phyloP scores from a whole-genome alignment of 1,284 basidiomycete genomes.

The Pseudozyma sp. region DNA sequence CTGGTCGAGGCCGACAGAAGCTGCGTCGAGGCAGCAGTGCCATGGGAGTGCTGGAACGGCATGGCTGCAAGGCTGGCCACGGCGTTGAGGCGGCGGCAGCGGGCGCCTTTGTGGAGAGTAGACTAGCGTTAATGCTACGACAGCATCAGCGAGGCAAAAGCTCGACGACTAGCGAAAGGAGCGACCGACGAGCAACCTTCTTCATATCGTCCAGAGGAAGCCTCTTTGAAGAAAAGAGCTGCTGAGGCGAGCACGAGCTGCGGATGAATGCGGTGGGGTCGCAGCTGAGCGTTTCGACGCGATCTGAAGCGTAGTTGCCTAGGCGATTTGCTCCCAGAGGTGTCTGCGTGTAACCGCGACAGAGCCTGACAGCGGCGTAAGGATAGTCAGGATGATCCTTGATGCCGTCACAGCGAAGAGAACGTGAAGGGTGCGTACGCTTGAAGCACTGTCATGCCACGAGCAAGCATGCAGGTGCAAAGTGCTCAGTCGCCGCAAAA shows the following conservation, averaged over 20 bases:
- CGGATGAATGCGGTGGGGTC: too few species aligned
- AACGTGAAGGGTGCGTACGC: too few species aligned
- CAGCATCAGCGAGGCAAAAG: slow-evolving; percentile 19
- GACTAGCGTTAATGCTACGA: neutral
- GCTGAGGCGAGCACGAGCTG: neutral
- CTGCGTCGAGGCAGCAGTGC: slow-evolving; percentile 32
- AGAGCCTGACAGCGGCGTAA: too few species aligned
- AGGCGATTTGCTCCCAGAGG: too few species aligned
- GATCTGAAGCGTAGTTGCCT: neutral
- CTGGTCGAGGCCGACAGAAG: slow-evolving; percentile 9
- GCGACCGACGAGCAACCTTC: neutral
- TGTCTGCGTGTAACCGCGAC: too few species aligned
- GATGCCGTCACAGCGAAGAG: too few species aligned
- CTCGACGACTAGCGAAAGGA: slow-evolving; percentile 1
- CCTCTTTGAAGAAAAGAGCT: neutral
- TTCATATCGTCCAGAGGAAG: slow-evolving; percentile 21
- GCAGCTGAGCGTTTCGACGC: neutral
- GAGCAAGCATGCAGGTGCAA: too few species aligned
- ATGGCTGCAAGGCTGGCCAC: slow-evolving; percentile 7
- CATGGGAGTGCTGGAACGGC: slow-evolving; percentile 27
- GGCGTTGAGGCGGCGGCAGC: neutral
- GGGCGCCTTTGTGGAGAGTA: neutral
- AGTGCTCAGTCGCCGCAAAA: neutral
- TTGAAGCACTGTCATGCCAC: too few species aligned
- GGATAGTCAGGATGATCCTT: too few species aligned